These are phyloP conservation scores for Sordariomycetes sp. DNA, from an alignment of 2,329 filamentous ascomycete genomes.

Conservation along the genomic window DNA sequence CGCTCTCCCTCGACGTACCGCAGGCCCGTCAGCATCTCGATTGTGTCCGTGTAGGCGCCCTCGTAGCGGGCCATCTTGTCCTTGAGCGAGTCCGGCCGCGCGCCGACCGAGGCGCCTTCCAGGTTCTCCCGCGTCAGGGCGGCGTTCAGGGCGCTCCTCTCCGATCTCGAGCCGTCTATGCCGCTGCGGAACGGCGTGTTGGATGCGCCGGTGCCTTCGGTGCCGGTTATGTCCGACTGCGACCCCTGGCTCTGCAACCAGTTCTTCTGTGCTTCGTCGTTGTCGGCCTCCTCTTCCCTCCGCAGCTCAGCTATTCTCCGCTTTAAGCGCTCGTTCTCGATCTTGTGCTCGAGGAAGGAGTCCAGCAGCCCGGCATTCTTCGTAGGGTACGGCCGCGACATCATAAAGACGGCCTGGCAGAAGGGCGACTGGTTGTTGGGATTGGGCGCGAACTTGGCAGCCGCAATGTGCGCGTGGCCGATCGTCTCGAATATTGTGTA, in stretches of 20 bases:
- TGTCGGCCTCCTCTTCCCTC: constrained; percentile 75
- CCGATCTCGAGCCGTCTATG: constrained; percentile 52
- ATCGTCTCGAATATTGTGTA: constrained; percentile 85
- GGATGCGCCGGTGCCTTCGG: constrained; percentile 32
- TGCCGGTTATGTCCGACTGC: constrained; percentile 42
- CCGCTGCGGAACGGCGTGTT: constrained; percentile 18
- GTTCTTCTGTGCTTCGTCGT: constrained; percentile 54
- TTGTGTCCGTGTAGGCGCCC: constrained; percentile 71
- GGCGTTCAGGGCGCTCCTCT: constrained; percentile 54
- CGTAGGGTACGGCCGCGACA: constrained; percentile 82
- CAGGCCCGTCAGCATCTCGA: constrained; percentile 87
- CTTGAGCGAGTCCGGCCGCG: constrained; percentile 63
- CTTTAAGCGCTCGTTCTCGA: constrained; percentile 82
- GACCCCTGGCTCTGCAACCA: constrained; percentile 51
- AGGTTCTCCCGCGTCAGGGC: constrained; percentile 73
- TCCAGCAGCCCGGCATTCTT: constrained; percentile 80
- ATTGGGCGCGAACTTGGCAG: constrained; percentile 53
- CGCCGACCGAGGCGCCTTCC: constrained; percentile 55
- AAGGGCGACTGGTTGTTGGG: constrained; percentile 57
- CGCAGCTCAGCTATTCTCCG: constrained; percentile 80
- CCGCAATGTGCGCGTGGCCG: constrained; percentile 81
- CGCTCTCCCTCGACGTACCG: constrained; percentile 84
- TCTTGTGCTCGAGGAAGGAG: constrained; percentile 93
- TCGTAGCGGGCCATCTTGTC: constrained; percentile 84
- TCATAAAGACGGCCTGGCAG: constrained; percentile 88